A percentile compares a stretch with the other conserved stretches of the same genome.
These are phyloP conservation scores for Austroboletus festivus DNA, from an alignment of 768 basidiomycete species.

Conservation along the genomic window DNA sequence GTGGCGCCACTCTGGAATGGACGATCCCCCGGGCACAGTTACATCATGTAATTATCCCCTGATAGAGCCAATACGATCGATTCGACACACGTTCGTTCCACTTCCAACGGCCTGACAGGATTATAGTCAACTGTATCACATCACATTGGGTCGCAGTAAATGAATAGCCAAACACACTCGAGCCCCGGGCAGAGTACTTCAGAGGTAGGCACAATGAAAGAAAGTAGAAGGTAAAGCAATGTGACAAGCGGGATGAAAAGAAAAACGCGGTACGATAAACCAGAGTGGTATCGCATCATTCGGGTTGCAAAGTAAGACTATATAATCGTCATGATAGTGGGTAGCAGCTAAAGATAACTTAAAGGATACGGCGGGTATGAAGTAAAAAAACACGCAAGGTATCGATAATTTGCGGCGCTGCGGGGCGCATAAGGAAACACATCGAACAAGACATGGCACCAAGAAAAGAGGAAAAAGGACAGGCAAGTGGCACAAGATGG, in stretches of 20 bases:
- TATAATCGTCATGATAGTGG: neutral
- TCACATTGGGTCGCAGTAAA: too few species aligned
- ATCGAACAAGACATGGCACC: conserved; percentile 2
- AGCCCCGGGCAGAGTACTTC: neutral
- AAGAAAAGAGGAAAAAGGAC: neutral
- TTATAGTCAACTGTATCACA: too few species aligned
- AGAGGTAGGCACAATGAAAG: neutral
- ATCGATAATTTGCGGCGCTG: conserved; percentile 16
- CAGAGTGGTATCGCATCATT: neutral
- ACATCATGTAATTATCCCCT: too few species aligned
- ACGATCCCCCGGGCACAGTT: too few species aligned
- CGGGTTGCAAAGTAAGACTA: neutral
- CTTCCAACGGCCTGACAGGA: too few species aligned
- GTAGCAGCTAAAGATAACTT: neutral
- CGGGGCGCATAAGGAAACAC: neutral
- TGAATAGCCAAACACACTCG: neutral
- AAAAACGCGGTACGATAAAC: neutral
- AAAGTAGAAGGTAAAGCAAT: neutral
- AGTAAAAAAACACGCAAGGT: conserved; percentile 13
- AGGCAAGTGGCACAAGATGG: neutral
- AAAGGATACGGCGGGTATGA: conserved; percentile 20
- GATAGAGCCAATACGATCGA: too few species aligned
- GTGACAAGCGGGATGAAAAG: too few species aligned
- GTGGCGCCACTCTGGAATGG: too few species aligned
- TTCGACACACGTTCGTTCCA: too few species aligned